Percentiles rank a stretch among this genome's conserved stretches.
These are phyloP conservation scores for Miscanthus sacchariflorus DNA, from an alignment of 202 grass and related monocot species.

Conservation along the genomic window DNA sequence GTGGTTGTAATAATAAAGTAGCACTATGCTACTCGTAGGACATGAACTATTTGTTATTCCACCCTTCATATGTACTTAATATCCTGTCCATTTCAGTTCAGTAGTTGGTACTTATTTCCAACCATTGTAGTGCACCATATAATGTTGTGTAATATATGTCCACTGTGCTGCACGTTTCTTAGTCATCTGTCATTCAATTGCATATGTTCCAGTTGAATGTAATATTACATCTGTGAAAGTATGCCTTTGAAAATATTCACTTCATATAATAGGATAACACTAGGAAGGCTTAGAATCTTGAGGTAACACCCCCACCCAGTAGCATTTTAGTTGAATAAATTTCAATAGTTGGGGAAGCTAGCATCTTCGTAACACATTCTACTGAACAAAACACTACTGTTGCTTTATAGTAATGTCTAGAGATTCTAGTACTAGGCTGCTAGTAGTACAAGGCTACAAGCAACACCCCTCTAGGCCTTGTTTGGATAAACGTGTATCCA, in stretches of 20 bases:
- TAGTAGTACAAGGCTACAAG: neutral
- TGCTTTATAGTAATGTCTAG: slow-evolving; percentile 8
- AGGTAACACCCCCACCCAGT: neutral
- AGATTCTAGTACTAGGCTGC: slow-evolving; percentile 18
- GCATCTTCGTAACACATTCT: neutral
- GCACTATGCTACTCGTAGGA: slow-evolving; percentile 58
- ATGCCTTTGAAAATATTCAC: slow-evolving; percentile 14
- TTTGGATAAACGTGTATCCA: no score
- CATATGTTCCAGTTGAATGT: slow-evolving; percentile 4
- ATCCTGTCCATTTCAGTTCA: slow-evolving; percentile 37
- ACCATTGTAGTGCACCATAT: slow-evolving; percentile 40
- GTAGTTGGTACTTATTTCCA: slow-evolving; percentile 50
- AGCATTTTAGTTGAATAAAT: slow-evolving; percentile 28
- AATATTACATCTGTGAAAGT: neutral
- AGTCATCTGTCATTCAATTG: slow-evolving; percentile 2
- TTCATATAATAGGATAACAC: slow-evolving; percentile 7
- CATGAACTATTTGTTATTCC: slow-evolving; percentile 56
- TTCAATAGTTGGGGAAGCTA: neutral
- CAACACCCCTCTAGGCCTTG: neutral
- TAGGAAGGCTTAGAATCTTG: neutral
- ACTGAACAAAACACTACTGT: neutral
- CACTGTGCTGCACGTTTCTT: slow-evolving; percentile 35
- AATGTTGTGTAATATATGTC: slow-evolving; percentile 49
- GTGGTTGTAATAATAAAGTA: slow-evolving; percentile 92
- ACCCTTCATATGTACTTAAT: slow-evolving; percentile 53